These are phyloP conservation scores for Sechiopsis laciniata DNA, from an alignment of 306 rosid genomes.

Conservation along the genomic window DNA sequence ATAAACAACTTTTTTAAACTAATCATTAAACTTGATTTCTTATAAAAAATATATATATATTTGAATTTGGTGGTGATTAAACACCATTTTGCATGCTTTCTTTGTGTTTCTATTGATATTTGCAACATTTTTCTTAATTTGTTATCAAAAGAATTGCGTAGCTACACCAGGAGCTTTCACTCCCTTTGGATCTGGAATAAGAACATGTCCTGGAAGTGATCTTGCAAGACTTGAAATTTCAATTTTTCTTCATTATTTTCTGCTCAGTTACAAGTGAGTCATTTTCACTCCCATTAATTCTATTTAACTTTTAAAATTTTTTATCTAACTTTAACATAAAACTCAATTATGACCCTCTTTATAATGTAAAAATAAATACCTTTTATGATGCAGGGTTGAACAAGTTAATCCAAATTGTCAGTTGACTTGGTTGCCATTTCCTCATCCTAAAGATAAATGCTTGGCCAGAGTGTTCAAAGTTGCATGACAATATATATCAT, in stretches of 20 bases:
- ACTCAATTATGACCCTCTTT: background rate
- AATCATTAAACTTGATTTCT: too few relatives aligned
- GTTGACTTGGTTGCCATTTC: background rate
- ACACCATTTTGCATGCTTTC: background rate
- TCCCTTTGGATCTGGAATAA: background rate
- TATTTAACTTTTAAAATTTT: background rate
- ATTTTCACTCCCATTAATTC: too few relatives aligned
- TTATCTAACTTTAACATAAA: background rate
- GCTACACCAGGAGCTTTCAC: slow-evolving; percentile 12
- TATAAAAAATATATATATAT: too few relatives aligned
- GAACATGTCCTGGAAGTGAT: slow-evolving; percentile 1
- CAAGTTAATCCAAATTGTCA: background rate
- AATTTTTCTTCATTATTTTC: slow-evolving; percentile 14
- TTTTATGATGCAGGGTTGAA: background rate
- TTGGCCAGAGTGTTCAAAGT: background rate
- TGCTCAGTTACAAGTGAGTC: slow-evolving; percentile 12
- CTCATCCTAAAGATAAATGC: slow-evolving; percentile 10
- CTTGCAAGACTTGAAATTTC: slow-evolving; percentile 11
- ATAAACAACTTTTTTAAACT: too few relatives aligned
- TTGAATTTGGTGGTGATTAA: too few relatives aligned
- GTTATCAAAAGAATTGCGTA: background rate
- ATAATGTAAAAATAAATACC: background rate
- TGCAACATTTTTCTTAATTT: background rate
- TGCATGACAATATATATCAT: background rate
- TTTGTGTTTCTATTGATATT: background rate